Percentiles rank a stretch among this genome's conserved stretches.
phyloP scores from a whole-genome alignment of 2,329 filamentous ascomycete species.

The Rachicladosporium sp. region DNA sequence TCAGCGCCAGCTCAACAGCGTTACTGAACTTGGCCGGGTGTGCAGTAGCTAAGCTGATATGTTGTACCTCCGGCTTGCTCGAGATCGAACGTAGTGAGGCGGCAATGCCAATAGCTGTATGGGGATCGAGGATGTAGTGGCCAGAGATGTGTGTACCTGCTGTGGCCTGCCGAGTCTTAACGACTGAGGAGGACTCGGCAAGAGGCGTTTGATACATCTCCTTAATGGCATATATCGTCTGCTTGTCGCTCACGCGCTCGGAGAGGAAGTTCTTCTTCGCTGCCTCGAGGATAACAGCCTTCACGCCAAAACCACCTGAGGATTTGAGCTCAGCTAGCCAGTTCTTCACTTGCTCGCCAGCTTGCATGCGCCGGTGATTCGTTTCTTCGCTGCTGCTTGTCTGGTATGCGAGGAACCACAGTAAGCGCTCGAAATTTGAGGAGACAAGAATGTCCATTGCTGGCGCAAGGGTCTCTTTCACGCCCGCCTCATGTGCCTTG shows the following conservation, averaged over 20 bases:
- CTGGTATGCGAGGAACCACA: slow-evolving; percentile 84
- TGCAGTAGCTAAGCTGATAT: slow-evolving; percentile 82
- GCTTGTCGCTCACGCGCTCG: slow-evolving; percentile 51
- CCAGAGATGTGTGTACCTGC: slow-evolving; percentile 24
- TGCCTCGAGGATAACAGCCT: slow-evolving; percentile 55
- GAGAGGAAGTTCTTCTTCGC: slow-evolving; percentile 69
- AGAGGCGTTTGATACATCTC: slow-evolving; percentile 25
- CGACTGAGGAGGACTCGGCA: slow-evolving; percentile 12
- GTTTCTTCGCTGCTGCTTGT: slow-evolving; percentile 38
- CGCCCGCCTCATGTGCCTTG: slow-evolving; percentile 55
- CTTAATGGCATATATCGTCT: slow-evolving; percentile 37
- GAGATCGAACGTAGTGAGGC: slow-evolving; percentile 59
- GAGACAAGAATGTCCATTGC: slow-evolving; percentile 97
- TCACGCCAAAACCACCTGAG: slow-evolving; percentile 71
- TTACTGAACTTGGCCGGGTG: slow-evolving; percentile 91
- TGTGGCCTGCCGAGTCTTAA: slow-evolving; percentile 30
- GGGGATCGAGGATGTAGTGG: slow-evolving; percentile 80
- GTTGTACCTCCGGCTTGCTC: slow-evolving; percentile 31
- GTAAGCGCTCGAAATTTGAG: slow-evolving; percentile 88
- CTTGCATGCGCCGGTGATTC: slow-evolving; percentile 35
- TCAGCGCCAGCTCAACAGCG: slow-evolving; percentile 70
- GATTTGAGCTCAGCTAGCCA: slow-evolving; percentile 76
- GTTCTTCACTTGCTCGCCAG: slow-evolving; percentile 58
- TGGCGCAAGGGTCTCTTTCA: slow-evolving; percentile 83
- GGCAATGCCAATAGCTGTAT: slow-evolving; percentile 76